Evolutionary conservation across 176 grass and related monocot genomes (phyloP).

Genomic region (Bothriochloa decipiens): DNA sequence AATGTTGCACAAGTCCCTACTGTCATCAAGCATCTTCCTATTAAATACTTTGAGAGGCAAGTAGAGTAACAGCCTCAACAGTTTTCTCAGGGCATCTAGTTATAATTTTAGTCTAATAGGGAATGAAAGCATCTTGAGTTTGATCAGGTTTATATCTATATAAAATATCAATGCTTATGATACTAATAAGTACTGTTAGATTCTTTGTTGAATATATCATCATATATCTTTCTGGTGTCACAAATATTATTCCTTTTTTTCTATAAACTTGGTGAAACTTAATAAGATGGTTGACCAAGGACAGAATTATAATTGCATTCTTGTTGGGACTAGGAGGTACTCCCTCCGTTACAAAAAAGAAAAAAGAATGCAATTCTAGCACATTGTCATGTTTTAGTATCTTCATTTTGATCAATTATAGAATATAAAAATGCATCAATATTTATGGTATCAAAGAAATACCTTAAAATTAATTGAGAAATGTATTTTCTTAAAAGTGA

Average conservation of each 20-base stretch:
- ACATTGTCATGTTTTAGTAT: too few relatives aligned
- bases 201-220: background rate
- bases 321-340: background rate
- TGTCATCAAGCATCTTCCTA: background rate
- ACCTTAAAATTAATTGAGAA: too few relatives aligned
- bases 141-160: background rate
- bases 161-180: background rate
- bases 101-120: background rate
- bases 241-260: background rate
- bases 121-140: background rate
- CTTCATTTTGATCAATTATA: too few relatives aligned
- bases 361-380: too few relatives aligned
- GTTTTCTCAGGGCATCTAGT: background rate
- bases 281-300: background rate
- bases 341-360: too few relatives aligned
- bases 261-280: background rate
- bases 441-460: too few relatives aligned
- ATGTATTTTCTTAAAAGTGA: too few relatives aligned
- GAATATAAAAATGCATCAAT: too few relatives aligned
- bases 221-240: background rate
- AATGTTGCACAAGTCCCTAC: background rate
- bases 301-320: background rate
- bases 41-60: background rate
- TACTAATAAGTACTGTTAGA: background rate
- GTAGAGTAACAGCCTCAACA: background rate